These are phyloP conservation scores for Trichosporon ovoides DNA, from an alignment of 1,284 basidiomycete species.

Conservation along the genomic window DNA sequence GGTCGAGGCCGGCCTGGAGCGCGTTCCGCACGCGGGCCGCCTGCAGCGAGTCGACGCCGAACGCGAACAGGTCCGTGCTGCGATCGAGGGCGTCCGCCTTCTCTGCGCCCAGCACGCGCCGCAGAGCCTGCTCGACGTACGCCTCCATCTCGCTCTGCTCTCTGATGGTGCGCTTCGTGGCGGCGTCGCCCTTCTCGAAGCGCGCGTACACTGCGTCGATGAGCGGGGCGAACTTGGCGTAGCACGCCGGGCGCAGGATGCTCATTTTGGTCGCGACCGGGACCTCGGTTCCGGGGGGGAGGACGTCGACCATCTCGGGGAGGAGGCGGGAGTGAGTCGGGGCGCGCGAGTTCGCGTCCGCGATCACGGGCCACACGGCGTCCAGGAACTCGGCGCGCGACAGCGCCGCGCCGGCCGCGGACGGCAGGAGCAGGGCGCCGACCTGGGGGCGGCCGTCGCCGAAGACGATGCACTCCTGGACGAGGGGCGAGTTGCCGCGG, in stretches of 20 bases:
- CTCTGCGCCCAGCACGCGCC: slow-evolving; percentile 43
- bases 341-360: slow-evolving; percentile 54
- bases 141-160: slow-evolving; percentile 44
- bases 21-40: slow-evolving; percentile 56
- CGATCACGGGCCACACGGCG: slow-evolving; percentile 54
- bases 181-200: slow-evolving; percentile 51
- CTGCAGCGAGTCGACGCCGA: slow-evolving; percentile 58
- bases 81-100: slow-evolving; percentile 29
- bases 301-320: slow-evolving; percentile 55
- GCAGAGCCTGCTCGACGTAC: slow-evolving; percentile 48
- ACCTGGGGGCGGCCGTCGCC: slow-evolving; percentile 56
- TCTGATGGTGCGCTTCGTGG: slow-evolving; percentile 43
- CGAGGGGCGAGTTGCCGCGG: slow-evolving; percentile 49
- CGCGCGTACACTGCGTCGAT: slow-evolving; percentile 54
- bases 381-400: slow-evolving; percentile 45
- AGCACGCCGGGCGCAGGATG: slow-evolving; percentile 49
- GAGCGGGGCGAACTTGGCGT: slow-evolving; percentile 53
- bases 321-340: slow-evolving; percentile 56
- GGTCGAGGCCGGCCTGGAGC: slow-evolving; percentile 52
- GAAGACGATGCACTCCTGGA: slow-evolving; percentile 57
- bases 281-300: slow-evolving; percentile 49
- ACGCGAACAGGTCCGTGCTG: slow-evolving; percentile 41
- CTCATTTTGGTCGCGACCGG: slow-evolving; percentile 46
- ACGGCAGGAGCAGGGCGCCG: slow-evolving; percentile 58
- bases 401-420: slow-evolving; percentile 51